Percentiles rank a stretch among this genome's conserved stretches.
Conservation (phyloP, 1,284 basidiomycete genomes). For the Vanrija sp. region DNA sequence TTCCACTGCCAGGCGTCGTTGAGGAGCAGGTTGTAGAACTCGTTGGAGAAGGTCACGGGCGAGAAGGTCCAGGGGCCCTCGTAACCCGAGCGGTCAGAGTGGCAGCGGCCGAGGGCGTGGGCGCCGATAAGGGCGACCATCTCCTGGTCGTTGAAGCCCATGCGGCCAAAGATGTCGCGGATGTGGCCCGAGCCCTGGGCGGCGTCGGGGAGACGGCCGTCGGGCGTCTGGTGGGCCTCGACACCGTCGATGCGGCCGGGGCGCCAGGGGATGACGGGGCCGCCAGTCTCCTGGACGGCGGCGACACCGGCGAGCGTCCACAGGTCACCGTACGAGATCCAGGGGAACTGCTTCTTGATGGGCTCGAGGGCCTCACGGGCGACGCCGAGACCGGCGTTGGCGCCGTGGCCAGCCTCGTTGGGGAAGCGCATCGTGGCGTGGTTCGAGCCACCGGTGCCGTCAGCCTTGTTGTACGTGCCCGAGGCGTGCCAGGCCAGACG, state of each 20-base stretch:
- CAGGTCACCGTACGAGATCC: conserved; percentile 91
- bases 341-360: conserved; percentile 73
- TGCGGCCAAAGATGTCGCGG: conserved; percentile 84
- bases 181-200: conserved; percentile 79
- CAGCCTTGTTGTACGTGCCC: conserved; percentile 85
- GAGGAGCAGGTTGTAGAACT: conserved; percentile 78
- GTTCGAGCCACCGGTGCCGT: conserved; percentile 81
- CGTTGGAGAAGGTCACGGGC: conserved; percentile 66
- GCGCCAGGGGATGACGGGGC: conserved; percentile 74
- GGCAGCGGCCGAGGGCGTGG: conserved; percentile 93
- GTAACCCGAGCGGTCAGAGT: conserved; percentile 73
- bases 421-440: conserved; percentile 94
- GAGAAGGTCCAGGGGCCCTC: conserved; percentile 63
- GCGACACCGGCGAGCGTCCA: conserved; percentile 80
- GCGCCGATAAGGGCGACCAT: conserved; percentile 92
- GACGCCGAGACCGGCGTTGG: conserved; percentile 76
- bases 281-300: conserved; percentile 62
- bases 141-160: conserved; percentile 97
- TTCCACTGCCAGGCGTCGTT: conserved; percentile 66
- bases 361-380: conserved; percentile 82
- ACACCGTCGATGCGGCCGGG: conserved; percentile 82
- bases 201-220: conserved; percentile 91
- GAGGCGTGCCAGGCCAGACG: conserved; percentile 92
- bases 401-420: conserved; percentile 76
- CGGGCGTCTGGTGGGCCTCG: conserved; percentile 72